A percentile compares a stretch with the other conserved stretches of the same genome.
Conservation (phyloP, 1,284 basidiomycete genomes). For the Melampsora abietis-canadensis region DNA sequence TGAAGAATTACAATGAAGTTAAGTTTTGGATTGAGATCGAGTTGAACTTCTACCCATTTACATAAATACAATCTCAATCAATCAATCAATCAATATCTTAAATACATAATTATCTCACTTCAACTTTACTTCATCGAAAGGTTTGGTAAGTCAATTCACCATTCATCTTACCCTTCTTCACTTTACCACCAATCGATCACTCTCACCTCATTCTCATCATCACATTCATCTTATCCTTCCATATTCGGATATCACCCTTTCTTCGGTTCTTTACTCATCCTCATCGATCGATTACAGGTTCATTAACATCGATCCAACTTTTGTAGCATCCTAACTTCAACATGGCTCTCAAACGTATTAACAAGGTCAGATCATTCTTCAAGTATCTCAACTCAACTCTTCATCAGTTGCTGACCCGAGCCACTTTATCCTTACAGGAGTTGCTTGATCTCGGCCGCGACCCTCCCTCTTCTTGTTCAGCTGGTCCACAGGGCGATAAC, state of each 20-base stretch:
- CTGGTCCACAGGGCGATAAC: constrained; percentile 90
- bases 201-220: not conserved
- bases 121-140: too few species aligned
- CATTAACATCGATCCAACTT: not conserved
- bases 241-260: not conserved
- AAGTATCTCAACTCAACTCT: not conserved
- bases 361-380: constrained; percentile 68
- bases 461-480: constrained; percentile 94
- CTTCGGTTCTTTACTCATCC: not conserved
- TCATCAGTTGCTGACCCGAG: constrained; percentile 28
- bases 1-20: too few species aligned
- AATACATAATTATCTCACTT: too few species aligned
- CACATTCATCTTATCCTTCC: not conserved
- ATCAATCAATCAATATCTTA: too few species aligned
- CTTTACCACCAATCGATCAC: not conserved
- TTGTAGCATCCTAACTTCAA: not conserved
- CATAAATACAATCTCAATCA: too few species aligned
- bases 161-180: not conserved
- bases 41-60: too few species aligned
- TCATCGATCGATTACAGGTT: not conserved
- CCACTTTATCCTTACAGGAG: constrained; percentile 63
- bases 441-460: constrained; percentile 94
- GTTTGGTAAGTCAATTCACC: not conserved
- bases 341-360: constrained; percentile 98
- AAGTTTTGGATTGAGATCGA: too few species aligned